phyloP scores from a whole-genome alignment of 495 filamentous ascomycete species.

The Neurospora tetrasperma region DNA sequence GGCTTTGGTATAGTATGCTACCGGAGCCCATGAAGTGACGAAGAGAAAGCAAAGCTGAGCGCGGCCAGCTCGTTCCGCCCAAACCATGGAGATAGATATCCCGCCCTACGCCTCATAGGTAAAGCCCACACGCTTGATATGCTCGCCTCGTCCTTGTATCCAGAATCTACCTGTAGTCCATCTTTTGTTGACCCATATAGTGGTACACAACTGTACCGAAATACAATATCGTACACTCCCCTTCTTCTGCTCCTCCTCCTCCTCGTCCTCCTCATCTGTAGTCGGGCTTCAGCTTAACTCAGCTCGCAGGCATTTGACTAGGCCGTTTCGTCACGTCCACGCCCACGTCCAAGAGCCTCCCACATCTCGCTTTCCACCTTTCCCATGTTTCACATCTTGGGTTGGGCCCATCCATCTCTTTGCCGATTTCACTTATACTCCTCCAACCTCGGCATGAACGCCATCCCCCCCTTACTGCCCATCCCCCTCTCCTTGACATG shows the following conservation, averaged over 20 bases:
- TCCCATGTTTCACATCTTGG: neutral
- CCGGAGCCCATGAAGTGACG: neutral
- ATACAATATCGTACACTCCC: neutral
- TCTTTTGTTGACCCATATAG: neutral
- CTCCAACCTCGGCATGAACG: constrained; percentile 37
- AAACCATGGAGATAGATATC: neutral
- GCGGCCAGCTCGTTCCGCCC: neutral
- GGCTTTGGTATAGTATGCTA: neutral
- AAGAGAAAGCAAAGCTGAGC: neutral
- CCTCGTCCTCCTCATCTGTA: neutral
- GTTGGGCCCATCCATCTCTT: too few species aligned
- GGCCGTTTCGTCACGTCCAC: neutral
- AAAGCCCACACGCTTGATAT: neutral
- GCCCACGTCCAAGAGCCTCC: neutral
- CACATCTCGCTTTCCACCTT: neutral
- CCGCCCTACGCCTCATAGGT: neutral
- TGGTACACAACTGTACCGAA: neutral
- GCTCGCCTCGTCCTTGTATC: neutral
- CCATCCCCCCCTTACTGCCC: constrained; percentile 31
- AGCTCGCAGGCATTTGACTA: neutral
- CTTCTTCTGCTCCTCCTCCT: neutral
- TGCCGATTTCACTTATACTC: neutral
- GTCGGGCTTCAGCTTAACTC: neutral
- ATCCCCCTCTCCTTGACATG: constrained; percentile 51
- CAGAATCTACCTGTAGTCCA: neutral